Base-by-base conservation (phyloP, 441 rosid species). In the Erodium texanum region DNA sequence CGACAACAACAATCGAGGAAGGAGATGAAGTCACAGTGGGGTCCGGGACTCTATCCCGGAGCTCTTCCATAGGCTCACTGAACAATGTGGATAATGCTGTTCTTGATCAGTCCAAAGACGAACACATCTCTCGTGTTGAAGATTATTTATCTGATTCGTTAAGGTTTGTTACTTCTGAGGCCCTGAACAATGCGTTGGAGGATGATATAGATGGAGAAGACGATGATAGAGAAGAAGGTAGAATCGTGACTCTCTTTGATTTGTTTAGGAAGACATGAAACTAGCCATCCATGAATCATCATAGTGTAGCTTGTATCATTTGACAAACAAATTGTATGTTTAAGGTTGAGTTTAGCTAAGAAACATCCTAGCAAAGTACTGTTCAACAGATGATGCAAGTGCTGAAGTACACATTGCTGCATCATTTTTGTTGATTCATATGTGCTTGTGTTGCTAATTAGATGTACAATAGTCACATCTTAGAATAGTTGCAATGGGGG, bases 11-110 rank as follows among this genome's bases (percentile, higher is more conserved):
- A 6, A 78, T 87, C 10, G 90, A 89, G 19, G 96, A 82, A 69
- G 77, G 85, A 75, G 96, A 87, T 54, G 91, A 84, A 71, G 79
- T 87, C 38, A 90, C 94, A n/a, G 88, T 86, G 6, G 87, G 86
- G 43, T 83, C 89, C 0, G 92, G 87, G 2, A 88, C 91, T 18
- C 65, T 89, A 18, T 87, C 98, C 0, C 80, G 87, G 48, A 80
- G 84, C 71, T 87, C 98, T n/a, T 92, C 97, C 7, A 70, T 83
- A 56, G 80, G 74, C 71, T 36, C 43, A 8, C 43, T 36, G 9
- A 36, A 36, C 43, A 36, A 36, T 36, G 43, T 6, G 43, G 82
- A 79, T 36, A 86, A 80, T 52, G 8, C 65, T 4, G 72, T 48
- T 6, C 36, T 32, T 59, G 77, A 66, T 7, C 84, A 81, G 27